Evolutionary conservation across 352 stramenopile genomes (phyloP).

Genomic region (Phytophthora melonis): DNA sequence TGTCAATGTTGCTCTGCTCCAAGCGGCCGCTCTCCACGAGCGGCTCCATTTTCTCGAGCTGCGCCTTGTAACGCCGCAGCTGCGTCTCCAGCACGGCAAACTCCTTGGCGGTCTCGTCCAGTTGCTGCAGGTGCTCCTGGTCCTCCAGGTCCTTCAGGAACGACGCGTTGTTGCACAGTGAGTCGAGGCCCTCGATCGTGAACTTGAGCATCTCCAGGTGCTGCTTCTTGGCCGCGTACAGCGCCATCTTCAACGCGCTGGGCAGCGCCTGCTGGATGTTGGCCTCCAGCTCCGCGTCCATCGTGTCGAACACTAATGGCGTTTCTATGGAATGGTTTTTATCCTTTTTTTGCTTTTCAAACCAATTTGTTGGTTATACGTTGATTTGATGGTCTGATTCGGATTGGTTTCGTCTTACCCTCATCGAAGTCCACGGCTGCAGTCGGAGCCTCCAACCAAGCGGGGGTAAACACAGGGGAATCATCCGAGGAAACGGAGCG

Average conservation of each 20-base stretch:
- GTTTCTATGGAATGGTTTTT: too few relatives aligned
- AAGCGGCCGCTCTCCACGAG: slow-evolving; percentile 60
- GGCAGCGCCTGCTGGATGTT: slow-evolving; percentile 73
- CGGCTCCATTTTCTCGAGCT: slow-evolving; percentile 72
- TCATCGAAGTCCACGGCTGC: too few relatives aligned
- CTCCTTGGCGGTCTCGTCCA: slow-evolving; percentile 77
- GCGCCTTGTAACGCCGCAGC: slow-evolving; percentile 70
- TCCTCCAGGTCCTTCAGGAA: slow-evolving; percentile 76
- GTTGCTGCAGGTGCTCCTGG: slow-evolving; percentile 54
- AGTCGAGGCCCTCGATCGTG: slow-evolving; percentile 72
- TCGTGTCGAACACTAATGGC: slow-evolving; percentile 18
- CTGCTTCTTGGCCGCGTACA: slow-evolving; percentile 82
- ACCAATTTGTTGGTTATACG: too few relatives aligned
- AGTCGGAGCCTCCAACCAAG: too few relatives aligned
- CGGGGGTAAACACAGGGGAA: too few relatives aligned
- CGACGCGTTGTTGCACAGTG: slow-evolving; percentile 69
- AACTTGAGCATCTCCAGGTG: slow-evolving; percentile 80
- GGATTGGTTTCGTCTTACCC: too few relatives aligned
- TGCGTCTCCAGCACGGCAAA: slow-evolving; percentile 75
- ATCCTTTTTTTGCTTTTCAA: too few relatives aligned
- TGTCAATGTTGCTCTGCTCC: slow-evolving; percentile 65
- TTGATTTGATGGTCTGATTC: too few relatives aligned
- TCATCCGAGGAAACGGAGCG: too few relatives aligned
- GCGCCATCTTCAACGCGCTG: slow-evolving; percentile 76
- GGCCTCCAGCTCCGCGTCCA: slow-evolving; percentile 67